phyloP scores from a whole-genome alignment of 192 early-diverging fungal genomes.

The Podila minutissima region DNA sequence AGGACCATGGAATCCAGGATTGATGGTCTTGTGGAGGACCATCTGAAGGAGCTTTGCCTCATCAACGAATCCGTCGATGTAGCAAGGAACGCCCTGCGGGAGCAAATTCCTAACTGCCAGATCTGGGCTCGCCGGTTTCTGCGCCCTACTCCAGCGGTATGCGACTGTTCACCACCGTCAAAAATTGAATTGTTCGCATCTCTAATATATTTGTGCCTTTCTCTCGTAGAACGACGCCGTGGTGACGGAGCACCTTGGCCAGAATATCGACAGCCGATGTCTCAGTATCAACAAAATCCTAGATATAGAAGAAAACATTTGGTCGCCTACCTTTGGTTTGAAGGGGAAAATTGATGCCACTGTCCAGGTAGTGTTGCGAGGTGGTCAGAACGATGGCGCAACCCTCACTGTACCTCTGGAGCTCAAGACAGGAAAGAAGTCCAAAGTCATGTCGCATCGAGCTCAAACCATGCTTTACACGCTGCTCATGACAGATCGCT shows the following conservation, averaged over 20 bases:
- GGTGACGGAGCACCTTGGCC: background rate
- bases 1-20: conserved; percentile 58
- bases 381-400: conserved; percentile 9
- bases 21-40: conserved; percentile 57
- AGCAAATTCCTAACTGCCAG: conserved; percentile 62
- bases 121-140: conserved; percentile 58
- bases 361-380: conserved; percentile 49
- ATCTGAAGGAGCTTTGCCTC: conserved; percentile 76
- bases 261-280: background rate
- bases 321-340: conserved; percentile 92
- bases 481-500: conserved; percentile 84
- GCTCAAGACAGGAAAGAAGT: conserved; percentile 81
- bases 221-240: conserved; percentile 16
- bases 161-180: background rate
- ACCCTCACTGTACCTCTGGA: conserved; percentile 84
- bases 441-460: conserved; percentile 69
- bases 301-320: conserved; percentile 92
- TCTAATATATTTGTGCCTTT: background rate
- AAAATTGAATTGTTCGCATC: conserved; percentile 12
- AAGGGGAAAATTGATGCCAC: conserved; percentile 94
- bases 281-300: conserved; percentile 74
- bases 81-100: conserved; percentile 57
- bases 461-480: conserved; percentile 91
- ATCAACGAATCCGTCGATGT: conserved; percentile 69
- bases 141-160: conserved; percentile 26